Base-by-base conservation (phyloP, 2,329 filamentous ascomycete genomes). In the Pseudocercospora macadamiae region DNA sequence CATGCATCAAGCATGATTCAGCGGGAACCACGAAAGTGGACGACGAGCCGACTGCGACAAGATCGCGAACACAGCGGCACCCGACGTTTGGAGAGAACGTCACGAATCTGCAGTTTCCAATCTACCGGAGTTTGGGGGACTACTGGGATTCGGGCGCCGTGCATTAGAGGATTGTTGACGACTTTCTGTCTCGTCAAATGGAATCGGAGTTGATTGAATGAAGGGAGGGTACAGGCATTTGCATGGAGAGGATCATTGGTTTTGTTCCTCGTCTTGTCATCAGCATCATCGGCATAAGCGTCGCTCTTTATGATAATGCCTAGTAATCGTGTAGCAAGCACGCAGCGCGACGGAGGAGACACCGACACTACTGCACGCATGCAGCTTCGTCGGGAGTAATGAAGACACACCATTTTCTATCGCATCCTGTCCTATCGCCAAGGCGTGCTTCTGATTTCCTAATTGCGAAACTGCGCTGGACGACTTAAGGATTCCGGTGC, bases 261-360 rank as follows among this genome's bases (percentile, higher is more conserved):
- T 49, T 23, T 26, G 26, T 21, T 34, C 26, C 14, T 28, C 26
- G n/a, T 49, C 45, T n/a, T n/a, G 19, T 34, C 47, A 49, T 34
- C 26, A 30, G 25, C 26, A 49, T 34, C 47, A 49, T 34, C 47
- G 23, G 16, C 47, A 34, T 47, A 21, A 47, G 42, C 42, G 42
- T 47, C 42, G 26, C 42, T 26, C 42, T 47, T n/a, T 28, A 28
- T 6, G 23, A 16, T 47, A 47, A 47, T 47, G 42, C 42, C 42
- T 47, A n/a, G n/a, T n/a, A 47, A 47, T 47, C 42, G 21, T 47
- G 42, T 47, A 28, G 42, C 42, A 26, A 32, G 28, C 28, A 32
- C 12, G 42, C 42, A 47, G 26, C 19, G 42, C 42, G 28, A 47
- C 21, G 10, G 42, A 47, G 23, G 19, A 25, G 14, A 47, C 26